Percentiles rank a stretch among this genome's conserved stretches.
Conservation (phyloP, 2,329 filamentous ascomycete genomes). For the Scytalidium sp. region DNA sequence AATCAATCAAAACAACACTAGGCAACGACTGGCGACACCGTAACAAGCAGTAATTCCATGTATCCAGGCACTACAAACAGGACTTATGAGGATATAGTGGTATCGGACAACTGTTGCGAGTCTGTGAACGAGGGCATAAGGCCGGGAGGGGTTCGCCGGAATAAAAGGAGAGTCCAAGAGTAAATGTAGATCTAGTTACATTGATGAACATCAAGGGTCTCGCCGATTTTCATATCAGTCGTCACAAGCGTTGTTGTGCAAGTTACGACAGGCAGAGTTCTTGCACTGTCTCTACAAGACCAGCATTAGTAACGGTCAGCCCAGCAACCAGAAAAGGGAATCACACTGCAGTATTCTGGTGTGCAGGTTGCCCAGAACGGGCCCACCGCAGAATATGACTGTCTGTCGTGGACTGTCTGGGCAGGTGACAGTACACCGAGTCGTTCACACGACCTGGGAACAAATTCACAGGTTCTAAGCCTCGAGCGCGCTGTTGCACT, state of each 20-base stretch:
- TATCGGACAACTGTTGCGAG: not conserved
- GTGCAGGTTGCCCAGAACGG: conserved; percentile 20
- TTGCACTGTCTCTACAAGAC: conserved; percentile 15
- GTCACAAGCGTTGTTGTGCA: conserved; percentile 8
- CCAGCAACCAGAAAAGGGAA: conserved; percentile 15
- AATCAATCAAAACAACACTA: not conserved
- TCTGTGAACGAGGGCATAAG: not conserved
- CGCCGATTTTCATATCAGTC: conserved; percentile 11
- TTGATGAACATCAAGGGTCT: conserved; percentile 21
- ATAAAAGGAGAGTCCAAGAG: not conserved
- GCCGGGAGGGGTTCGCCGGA: not conserved
- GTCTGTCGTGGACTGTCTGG: conserved; percentile 2
- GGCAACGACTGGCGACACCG: not conserved
- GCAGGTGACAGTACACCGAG: conserved; percentile 5
- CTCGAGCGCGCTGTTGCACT: not conserved
- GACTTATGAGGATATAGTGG: not conserved
- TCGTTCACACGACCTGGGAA: conserved; percentile 15
- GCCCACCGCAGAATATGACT: conserved; percentile 19
- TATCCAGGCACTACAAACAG: conserved; percentile 1
- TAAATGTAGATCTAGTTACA: conserved; percentile 1
- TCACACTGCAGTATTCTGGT: conserved; percentile 6
- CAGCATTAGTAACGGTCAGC: conserved; percentile 20
- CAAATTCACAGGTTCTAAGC: conserved; percentile 1
- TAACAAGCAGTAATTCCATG: not conserved
- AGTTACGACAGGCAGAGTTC: conserved; percentile 13